phyloP scores from a whole-genome alignment of 2,329 filamentous ascomycete species.

The Neocucurbitaria cava region DNA sequence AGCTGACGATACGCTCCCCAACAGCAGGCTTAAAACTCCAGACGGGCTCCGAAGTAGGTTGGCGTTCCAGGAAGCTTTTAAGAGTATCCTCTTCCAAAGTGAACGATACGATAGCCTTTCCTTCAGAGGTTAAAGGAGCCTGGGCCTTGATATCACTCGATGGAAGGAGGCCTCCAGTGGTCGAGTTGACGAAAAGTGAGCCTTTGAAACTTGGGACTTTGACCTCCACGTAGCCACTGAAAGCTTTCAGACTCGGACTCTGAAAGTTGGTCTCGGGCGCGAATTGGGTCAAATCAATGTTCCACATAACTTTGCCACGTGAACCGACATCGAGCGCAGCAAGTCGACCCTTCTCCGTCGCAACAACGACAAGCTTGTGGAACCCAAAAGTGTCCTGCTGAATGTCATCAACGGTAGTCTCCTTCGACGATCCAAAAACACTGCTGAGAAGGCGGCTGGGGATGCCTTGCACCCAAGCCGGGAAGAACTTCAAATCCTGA shows the following conservation, averaged over 20 bases:
- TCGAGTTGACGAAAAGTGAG: slow-evolving; percentile 42
- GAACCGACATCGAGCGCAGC: slow-evolving; percentile 81
- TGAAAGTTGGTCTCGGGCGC: slow-evolving; percentile 65
- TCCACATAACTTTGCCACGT: slow-evolving; percentile 79
- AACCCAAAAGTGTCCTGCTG: slow-evolving; percentile 82
- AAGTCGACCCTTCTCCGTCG: slow-evolving; percentile 78
- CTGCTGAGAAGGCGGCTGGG: slow-evolving; percentile 70
- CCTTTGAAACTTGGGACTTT: slow-evolving; percentile 30
- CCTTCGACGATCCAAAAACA: slow-evolving; percentile 63
- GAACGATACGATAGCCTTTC: slow-evolving; percentile 40
- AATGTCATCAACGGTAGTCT: slow-evolving; percentile 60
- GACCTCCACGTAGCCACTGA: slow-evolving; percentile 44
- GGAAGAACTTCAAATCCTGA: slow-evolving; percentile 77
- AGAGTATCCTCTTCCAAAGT: slow-evolving; percentile 42
- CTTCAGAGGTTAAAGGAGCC: slow-evolving; percentile 17
- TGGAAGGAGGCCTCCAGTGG: slow-evolving; percentile 37
- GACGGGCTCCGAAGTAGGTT: slow-evolving; percentile 34
- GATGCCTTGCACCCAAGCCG: slow-evolving; percentile 73
- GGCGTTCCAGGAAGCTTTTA: slow-evolving; percentile 36
- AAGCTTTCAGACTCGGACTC: slow-evolving; percentile 57
- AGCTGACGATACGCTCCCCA: slow-evolving; percentile 71
- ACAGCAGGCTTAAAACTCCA: slow-evolving; percentile 77
- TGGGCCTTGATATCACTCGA: slow-evolving; percentile 22
- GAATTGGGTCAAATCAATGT: slow-evolving; percentile 67
- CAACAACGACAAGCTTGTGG: slow-evolving; percentile 82